phyloP scores from a whole-genome alignment of 2,329 filamentous ascomycete genomes.

The Pseudocercospora eumusae region DNA sequence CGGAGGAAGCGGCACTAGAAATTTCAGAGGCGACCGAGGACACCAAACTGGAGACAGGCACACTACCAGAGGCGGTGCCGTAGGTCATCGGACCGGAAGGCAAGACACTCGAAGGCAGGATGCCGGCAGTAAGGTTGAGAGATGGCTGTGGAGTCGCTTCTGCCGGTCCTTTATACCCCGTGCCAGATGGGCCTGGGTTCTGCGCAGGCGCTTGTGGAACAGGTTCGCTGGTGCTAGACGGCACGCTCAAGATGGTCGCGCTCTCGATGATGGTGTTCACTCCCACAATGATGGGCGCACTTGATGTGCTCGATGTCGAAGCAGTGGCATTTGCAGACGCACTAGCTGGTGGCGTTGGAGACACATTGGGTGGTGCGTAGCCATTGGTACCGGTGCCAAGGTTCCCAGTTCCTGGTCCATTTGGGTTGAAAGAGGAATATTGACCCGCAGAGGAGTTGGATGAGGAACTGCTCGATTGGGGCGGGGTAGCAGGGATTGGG shows the following conservation, averaged over 20 bases:
- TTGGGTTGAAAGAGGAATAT: slow-evolving; percentile 13
- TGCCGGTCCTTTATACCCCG: background rate
- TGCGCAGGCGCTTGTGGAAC: background rate
- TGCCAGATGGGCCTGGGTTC: background rate
- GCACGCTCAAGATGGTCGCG: slow-evolving; percentile 13
- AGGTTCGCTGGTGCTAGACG: slow-evolving; percentile 6
- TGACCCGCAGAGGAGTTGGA: slow-evolving; percentile 8
- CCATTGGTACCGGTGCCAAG: slow-evolving; percentile 12
- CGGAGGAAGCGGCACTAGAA: slow-evolving; percentile 27
- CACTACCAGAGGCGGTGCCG: slow-evolving; percentile 6
- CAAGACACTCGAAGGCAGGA: background rate
- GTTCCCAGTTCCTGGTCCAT: slow-evolving; percentile 4
- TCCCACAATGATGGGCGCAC: slow-evolving; percentile 38
- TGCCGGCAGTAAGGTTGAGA: background rate
- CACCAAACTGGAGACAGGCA: slow-evolving; percentile 25
- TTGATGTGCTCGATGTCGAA: slow-evolving; percentile 20
- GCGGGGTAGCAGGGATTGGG: slow-evolving; percentile 15
- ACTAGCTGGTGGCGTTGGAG: slow-evolving; percentile 14
- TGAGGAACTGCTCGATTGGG: slow-evolving; percentile 14
- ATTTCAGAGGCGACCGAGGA: slow-evolving; percentile 31
- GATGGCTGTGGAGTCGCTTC: slow-evolving; percentile 2
- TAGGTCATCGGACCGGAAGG: slow-evolving; percentile 1
- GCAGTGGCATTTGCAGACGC: slow-evolving; percentile 11
- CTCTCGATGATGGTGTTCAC: slow-evolving; percentile 38
- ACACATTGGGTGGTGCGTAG: slow-evolving; percentile 11